Evolutionary conservation across 306 rosid species (phyloP).

Genomic region (Potentilla sterilis): DNA sequence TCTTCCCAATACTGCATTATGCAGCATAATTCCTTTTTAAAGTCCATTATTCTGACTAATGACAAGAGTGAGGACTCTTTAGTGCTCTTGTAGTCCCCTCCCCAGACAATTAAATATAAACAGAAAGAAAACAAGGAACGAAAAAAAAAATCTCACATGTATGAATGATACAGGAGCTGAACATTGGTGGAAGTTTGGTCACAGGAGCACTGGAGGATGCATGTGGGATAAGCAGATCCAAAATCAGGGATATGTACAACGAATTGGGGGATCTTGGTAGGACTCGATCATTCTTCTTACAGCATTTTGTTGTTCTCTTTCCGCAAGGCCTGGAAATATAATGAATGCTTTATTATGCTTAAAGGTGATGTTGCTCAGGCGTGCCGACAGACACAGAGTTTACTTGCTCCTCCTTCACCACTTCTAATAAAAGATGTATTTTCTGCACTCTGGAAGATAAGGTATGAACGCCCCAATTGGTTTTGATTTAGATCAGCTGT

Average conservation of each 20-base stretch:
- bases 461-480: slow-evolving; percentile 41
- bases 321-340: slow-evolving; percentile 21
- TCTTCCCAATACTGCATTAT: background rate
- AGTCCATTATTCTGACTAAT: background rate
- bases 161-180: slow-evolving; percentile 61
- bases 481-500: slow-evolving; percentile 14
- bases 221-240: slow-evolving; percentile 68
- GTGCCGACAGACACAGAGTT: slow-evolving; percentile 83
- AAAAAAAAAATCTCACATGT: background rate
- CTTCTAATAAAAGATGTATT: slow-evolving; percentile 75
- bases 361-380: slow-evolving; percentile 98
- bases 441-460: slow-evolving; percentile 64
- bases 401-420: slow-evolving; percentile 75
- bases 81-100: background rate
- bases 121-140: slow-evolving; percentile 12
- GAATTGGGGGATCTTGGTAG: slow-evolving; percentile 89
- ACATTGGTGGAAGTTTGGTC: slow-evolving; percentile 88
- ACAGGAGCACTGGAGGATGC: slow-evolving; percentile 82
- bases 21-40: background rate
- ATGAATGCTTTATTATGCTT: slow-evolving; percentile 32
- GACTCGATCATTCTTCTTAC: slow-evolving; percentile 21
- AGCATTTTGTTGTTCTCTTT: slow-evolving; percentile 15
- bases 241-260: slow-evolving; percentile 81
- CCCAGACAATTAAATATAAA: background rate
- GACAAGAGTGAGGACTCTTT: background rate